Evolutionary conservation across 306 rosid genomes (phyloP).

Genomic region (Pterocarpus macrocarpus): DNA sequence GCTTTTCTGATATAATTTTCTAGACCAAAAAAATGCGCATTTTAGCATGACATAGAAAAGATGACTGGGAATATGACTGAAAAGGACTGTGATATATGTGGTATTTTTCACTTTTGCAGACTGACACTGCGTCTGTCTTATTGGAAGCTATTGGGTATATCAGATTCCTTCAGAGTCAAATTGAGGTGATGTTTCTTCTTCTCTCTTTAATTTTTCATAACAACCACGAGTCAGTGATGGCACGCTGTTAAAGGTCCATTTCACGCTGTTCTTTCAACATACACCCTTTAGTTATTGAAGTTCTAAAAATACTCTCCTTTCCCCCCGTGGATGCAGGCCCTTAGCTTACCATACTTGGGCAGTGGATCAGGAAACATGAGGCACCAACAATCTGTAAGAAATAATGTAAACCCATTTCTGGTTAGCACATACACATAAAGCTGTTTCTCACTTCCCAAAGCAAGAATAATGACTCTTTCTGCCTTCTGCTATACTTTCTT

Average conservation of each 20-base stretch:
- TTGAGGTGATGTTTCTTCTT: constrained; percentile 80
- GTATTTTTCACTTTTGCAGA: constrained; percentile 74
- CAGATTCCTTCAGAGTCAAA: constrained; percentile 99
- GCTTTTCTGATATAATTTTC: no score
- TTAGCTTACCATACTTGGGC: constrained; percentile 82
- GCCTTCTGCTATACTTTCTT: constrained; percentile 20
- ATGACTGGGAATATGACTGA: no score
- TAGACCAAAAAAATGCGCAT: no score
- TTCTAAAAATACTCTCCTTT: constrained; percentile 38
- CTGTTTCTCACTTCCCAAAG: constrained; percentile 57
- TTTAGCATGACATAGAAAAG: no score
- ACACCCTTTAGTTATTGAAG: constrained; percentile 38
- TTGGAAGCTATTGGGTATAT: constrained; percentile 98
- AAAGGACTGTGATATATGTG: constrained; percentile 59
- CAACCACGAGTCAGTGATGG: constrained; percentile 56
- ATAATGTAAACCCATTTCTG: constrained; percentile 36
- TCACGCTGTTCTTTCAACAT: constrained; percentile 42
- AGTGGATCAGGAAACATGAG: constrained; percentile 65
- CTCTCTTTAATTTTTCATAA: constrained; percentile 29
- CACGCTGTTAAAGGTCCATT: constrained; percentile 9
- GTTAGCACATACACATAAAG: constrained; percentile 26
- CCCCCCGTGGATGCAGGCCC: constrained; percentile 66
- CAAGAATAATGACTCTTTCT: constrained; percentile 39
- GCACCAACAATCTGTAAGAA: constrained; percentile 69
- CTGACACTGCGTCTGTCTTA: constrained; percentile 99